Conservation (phyloP, 1,284 basidiomycete genomes). For the Peniophora sp. region DNA sequence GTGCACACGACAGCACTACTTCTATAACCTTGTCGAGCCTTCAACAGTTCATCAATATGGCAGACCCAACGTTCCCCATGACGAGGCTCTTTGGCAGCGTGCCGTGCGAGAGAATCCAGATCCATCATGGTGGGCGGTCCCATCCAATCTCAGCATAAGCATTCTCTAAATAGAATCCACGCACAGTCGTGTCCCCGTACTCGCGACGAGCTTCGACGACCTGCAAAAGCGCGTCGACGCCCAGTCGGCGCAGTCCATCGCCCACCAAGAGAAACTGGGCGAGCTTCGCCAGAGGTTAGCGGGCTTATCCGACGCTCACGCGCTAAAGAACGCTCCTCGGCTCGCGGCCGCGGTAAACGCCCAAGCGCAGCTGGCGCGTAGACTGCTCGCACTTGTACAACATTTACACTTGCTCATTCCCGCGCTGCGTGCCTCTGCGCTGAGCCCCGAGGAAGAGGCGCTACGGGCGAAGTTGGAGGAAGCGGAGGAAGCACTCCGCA, state of each 20-base stretch:
- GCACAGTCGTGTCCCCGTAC: slow-evolving; percentile 75
- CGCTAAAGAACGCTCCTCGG: slow-evolving; percentile 63
- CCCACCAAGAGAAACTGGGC: slow-evolving; percentile 67
- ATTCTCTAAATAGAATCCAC: slow-evolving; percentile 4
- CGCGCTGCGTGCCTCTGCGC: slow-evolving; percentile 65
- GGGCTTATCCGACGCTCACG: slow-evolving; percentile 58
- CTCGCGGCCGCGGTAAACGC: slow-evolving; percentile 57
- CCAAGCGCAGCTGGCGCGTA: slow-evolving; percentile 69
- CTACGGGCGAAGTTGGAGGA: slow-evolving; percentile 64
- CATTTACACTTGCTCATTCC: slow-evolving; percentile 79
- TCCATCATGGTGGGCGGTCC: slow-evolving; percentile 48
- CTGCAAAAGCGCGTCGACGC: slow-evolving; percentile 76
- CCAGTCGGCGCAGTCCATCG: slow-evolving; percentile 61
- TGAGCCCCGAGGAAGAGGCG: slow-evolving; percentile 77
- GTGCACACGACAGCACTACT: slow-evolving; percentile 58
- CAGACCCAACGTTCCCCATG: slow-evolving; percentile 65
- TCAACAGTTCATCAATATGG: slow-evolving; percentile 62
- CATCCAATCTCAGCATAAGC: slow-evolving; percentile 1
- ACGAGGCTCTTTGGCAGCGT: slow-evolving; percentile 75
- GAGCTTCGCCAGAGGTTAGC: slow-evolving; percentile 43
- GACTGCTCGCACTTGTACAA: slow-evolving; percentile 66
- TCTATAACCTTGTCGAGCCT: slow-evolving; percentile 83
- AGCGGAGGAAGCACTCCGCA: slow-evolving; percentile 68
- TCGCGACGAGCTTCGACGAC: slow-evolving; percentile 79
- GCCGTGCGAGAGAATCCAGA: slow-evolving; percentile 81